A percentile compares a stretch with the other conserved stretches of the same genome.
Evolutionary conservation across 1,139 yeast genomes (phyloP).

Genomic region (Keqinozyma sinolaborantium): DNA sequence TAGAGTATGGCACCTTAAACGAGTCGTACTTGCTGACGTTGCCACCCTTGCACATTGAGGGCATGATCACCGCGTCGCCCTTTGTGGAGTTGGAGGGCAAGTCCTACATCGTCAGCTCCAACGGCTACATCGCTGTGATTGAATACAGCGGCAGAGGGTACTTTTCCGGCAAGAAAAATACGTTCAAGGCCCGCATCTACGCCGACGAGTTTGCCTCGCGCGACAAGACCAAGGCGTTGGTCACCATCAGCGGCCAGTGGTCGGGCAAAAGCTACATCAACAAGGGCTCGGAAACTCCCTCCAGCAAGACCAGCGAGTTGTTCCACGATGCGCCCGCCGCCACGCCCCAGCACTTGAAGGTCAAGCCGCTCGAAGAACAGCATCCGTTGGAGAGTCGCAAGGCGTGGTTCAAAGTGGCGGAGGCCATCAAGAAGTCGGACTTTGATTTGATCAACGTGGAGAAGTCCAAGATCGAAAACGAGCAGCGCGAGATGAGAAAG

Average conservation of each 20-base stretch:
- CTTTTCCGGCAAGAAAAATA: slow-evolving; percentile 92
- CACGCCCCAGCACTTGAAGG: slow-evolving; percentile 54
- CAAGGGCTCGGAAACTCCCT: slow-evolving; percentile 40
- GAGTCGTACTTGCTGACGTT: slow-evolving; percentile 81
- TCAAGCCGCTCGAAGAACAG: slow-evolving; percentile 78
- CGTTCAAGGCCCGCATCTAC: slow-evolving; percentile 80
- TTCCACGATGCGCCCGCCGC: slow-evolving; percentile 68
- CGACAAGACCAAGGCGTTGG: slow-evolving; percentile 61
- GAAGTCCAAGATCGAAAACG: slow-evolving; percentile 75
- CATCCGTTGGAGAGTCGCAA: slow-evolving; percentile 71
- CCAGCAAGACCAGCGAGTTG: slow-evolving; percentile 36
- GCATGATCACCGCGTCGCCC: slow-evolving; percentile 85
- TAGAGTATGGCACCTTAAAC: slow-evolving; percentile 51
- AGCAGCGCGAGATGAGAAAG: slow-evolving; percentile 77
- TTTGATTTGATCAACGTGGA: slow-evolving; percentile 70
- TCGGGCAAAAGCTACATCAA: slow-evolving; percentile 61
- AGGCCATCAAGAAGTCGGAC: slow-evolving; percentile 74
- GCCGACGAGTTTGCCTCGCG: slow-evolving; percentile 47
- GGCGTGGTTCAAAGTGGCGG: slow-evolving; percentile 88
- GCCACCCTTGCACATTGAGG: slow-evolving; percentile 96
- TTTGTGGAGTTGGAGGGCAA: slow-evolving; percentile 87
- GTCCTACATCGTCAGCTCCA: slow-evolving; percentile 74
- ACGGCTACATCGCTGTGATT: slow-evolving; percentile 69
- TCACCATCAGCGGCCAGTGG: slow-evolving; percentile 91
- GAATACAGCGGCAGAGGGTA: slow-evolving; percentile 93